phyloP scores from a whole-genome alignment of 2,329 filamentous ascomycete species.

The Knoxdaviesia capensis region DNA sequence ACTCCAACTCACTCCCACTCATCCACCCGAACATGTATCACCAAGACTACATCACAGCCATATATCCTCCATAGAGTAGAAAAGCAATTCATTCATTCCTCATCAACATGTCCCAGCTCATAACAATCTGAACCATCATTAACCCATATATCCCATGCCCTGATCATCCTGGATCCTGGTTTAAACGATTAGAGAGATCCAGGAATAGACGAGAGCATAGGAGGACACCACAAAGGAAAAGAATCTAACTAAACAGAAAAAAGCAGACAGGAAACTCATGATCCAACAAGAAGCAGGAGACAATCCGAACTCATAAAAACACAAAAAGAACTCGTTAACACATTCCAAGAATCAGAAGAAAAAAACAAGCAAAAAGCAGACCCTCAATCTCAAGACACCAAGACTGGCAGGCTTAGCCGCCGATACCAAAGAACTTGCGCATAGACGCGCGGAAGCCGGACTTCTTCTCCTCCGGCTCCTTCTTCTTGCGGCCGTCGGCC shows the following conservation, averaged over 20 bases:
- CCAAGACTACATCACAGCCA: no score
- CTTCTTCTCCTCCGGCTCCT: constrained; percentile 5
- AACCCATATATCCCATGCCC: no score
- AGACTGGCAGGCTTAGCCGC: neutral
- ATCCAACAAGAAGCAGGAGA: neutral
- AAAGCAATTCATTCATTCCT: no score
- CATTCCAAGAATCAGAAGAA: neutral
- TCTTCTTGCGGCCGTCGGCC: constrained; percentile 4
- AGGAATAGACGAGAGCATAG: no score
- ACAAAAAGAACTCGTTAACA: neutral
- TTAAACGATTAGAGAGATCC: no score
- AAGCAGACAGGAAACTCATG: no score
- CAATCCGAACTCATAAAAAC: neutral
- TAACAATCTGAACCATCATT: no score
- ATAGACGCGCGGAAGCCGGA: constrained; percentile 4
- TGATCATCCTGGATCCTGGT: no score
- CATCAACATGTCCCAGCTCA: no score
- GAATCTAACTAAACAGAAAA: neutral
- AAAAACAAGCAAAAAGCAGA: neutral
- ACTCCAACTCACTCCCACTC: no score
- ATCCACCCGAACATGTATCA: no score
- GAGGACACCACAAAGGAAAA: neutral
- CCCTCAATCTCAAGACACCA: neutral
- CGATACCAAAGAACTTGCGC: constrained; percentile 3
- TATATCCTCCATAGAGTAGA: no score